Evolutionary conservation across 441 rosid genomes (phyloP).

Genomic region (Macaranga tanarius): DNA sequence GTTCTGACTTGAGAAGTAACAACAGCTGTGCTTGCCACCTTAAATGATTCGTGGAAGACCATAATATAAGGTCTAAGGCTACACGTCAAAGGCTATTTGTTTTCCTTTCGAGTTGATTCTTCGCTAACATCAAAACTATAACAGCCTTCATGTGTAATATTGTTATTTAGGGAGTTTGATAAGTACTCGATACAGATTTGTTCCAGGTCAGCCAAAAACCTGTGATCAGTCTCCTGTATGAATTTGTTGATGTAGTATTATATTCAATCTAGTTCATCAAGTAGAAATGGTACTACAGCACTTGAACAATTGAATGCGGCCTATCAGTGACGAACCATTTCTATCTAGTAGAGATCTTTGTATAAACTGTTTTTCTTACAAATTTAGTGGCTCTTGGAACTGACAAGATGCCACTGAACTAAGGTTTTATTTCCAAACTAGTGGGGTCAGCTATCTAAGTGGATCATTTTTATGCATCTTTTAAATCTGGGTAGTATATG

Average conservation of each 20-base stretch:
- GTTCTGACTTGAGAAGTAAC: constrained; percentile 26
- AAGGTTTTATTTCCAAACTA: too few relatives aligned
- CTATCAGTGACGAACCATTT: background rate
- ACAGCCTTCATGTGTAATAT: constrained; percentile 35
- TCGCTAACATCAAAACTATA: constrained; percentile 35
- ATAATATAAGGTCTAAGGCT: constrained; percentile 26
- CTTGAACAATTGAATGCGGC: constrained; percentile 16
- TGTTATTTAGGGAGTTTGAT: constrained; percentile 29
- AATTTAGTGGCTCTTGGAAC: too few relatives aligned
- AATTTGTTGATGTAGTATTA: constrained; percentile 35
- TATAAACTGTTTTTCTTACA: background rate
- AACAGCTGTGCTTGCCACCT: constrained; percentile 25
- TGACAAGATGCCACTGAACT: too few relatives aligned
- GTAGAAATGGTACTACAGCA: constrained; percentile 28
- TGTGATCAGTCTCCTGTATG: constrained; percentile 33
- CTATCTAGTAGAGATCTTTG: background rate
- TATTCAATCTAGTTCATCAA: constrained; percentile 22
- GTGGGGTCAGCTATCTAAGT: background rate
- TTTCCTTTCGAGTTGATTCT: constrained; percentile 28
- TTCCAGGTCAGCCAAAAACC: constrained; percentile 24
- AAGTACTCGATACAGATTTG: constrained; percentile 23
- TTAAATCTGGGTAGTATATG: background rate
- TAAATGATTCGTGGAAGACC: constrained; percentile 13
- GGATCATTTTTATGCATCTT: background rate
- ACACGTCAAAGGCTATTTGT: constrained; percentile 28